Conservation (phyloP, 208 protist genomes). For the Herpetomonas muscarum region DNA sequence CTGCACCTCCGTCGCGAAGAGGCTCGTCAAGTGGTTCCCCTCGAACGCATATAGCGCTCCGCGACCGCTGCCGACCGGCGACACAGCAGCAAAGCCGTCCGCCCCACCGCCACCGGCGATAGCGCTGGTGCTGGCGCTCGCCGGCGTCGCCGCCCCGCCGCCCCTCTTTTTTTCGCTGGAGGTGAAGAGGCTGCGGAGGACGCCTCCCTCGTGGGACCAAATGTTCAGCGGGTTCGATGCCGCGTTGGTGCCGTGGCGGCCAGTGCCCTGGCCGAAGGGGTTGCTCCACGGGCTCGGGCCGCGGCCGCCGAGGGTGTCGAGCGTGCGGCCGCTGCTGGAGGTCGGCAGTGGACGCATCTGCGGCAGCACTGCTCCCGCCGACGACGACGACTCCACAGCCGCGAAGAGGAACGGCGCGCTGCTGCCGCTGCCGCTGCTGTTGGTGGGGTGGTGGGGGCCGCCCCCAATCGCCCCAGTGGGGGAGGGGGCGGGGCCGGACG, state of each 20-base stretch:
- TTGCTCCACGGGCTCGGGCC: background rate
- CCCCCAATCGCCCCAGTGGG: background rate
- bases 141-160: constrained; percentile 1
- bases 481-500: background rate
- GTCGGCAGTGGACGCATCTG: background rate
- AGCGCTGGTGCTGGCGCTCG: background rate
- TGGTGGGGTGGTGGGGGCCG: background rate
- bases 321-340: background rate
- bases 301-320: background rate
- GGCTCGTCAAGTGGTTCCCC: constrained; percentile 11
- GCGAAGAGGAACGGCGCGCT: background rate
- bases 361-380: constrained; percentile 1
- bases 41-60: background rate
- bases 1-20: constrained; percentile 13
- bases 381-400: too few species aligned
- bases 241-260: constrained; percentile 13
- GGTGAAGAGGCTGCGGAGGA: constrained; percentile 22
- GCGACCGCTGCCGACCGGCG: background rate
- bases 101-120: background rate
- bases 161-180: background rate
- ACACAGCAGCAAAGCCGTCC: background rate
- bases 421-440: background rate
- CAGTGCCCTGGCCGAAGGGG: constrained; percentile 7
- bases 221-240: constrained; percentile 27
- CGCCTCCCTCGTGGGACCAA: constrained; percentile 27